These are phyloP conservation scores for Canariomyces notabilis DNA, from an alignment of 2,329 filamentous ascomycete species.

Conservation along the genomic window DNA sequence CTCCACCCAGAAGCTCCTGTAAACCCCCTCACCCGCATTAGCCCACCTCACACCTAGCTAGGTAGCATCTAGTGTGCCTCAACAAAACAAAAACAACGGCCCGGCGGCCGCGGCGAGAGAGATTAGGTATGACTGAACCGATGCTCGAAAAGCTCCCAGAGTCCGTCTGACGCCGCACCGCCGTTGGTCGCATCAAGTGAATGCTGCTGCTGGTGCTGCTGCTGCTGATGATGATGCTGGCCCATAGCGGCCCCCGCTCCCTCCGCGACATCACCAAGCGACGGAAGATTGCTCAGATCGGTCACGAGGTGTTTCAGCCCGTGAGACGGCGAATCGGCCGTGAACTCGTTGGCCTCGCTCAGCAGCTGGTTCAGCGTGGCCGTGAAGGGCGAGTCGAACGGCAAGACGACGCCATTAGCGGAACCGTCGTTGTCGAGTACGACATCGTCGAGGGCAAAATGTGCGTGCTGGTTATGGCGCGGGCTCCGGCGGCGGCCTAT, in stretches of 20 bases:
- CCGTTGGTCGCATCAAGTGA: slow-evolving; percentile 11
- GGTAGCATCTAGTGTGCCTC: too few relatives aligned
- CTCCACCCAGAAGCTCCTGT: too few relatives aligned
- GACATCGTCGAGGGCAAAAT: slow-evolving; percentile 31
- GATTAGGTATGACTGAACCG: slow-evolving; percentile 44
- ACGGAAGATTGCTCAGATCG: slow-evolving; percentile 38
- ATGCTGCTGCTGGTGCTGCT: slow-evolving; percentile 28
- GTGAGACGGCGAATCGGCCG: slow-evolving; percentile 34
- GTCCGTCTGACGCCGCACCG: slow-evolving; percentile 32
- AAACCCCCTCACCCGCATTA: too few relatives aligned
- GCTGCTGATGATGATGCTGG: not conserved
- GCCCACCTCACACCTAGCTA: too few relatives aligned
- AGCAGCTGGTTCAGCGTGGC: slow-evolving; percentile 60
- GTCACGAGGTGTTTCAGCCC: slow-evolving; percentile 36
- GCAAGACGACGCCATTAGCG: slow-evolving; percentile 9
- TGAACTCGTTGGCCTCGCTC: slow-evolving; percentile 49
- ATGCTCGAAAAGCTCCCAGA: slow-evolving; percentile 46
- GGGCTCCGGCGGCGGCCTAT: slow-evolving; percentile 38
- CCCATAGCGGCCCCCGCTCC: not conserved
- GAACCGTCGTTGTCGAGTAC: slow-evolving; percentile 28
- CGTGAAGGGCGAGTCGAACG: slow-evolving; percentile 54
- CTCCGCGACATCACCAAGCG: slow-evolving; percentile 25
- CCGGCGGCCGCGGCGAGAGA: slow-evolving; percentile 37
- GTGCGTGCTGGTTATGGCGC: slow-evolving; percentile 26
- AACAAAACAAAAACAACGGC: slow-evolving; percentile 27